These are phyloP conservation scores for Ophiostoma himal-ulmi DNA, from an alignment of 2,329 filamentous ascomycete species.

Conservation along the genomic window DNA sequence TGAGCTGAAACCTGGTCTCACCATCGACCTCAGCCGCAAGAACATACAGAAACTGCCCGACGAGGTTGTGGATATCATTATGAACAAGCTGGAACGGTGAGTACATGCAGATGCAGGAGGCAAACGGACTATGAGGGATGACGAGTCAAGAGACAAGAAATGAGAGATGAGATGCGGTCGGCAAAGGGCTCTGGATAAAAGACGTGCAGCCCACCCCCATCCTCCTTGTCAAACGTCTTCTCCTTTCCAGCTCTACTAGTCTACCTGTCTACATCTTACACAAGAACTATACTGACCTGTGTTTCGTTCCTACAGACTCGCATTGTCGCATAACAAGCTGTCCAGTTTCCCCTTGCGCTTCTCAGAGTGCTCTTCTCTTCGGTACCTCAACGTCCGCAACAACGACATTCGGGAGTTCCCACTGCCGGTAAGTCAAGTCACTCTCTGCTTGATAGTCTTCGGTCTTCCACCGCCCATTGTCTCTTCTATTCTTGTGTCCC, in stretches of 20 bases:
- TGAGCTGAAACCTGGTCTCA: slow-evolving; percentile 64
- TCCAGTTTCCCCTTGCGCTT: slow-evolving; percentile 64
- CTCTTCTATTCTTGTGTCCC: slow-evolving; percentile 23
- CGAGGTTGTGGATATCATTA: slow-evolving; percentile 69
- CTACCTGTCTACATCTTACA: background rate
- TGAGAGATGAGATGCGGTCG: background rate
- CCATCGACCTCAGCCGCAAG: slow-evolving; percentile 71
- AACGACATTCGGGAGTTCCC: slow-evolving; percentile 64
- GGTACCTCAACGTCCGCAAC: slow-evolving; percentile 74
- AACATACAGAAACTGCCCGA: slow-evolving; percentile 66
- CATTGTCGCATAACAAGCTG: slow-evolving; percentile 74
- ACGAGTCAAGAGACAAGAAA: background rate
- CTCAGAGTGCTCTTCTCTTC: slow-evolving; percentile 68
- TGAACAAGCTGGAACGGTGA: slow-evolving; percentile 66
- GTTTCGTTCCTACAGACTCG: slow-evolving; percentile 50
- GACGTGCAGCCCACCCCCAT: background rate
- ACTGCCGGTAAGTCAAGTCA: slow-evolving; percentile 41
- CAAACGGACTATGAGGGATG: background rate
- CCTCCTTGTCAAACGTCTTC: background rate
- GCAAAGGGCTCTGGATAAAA: background rate
- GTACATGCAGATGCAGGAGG: slow-evolving; percentile 26
- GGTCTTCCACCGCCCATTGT: slow-evolving; percentile 8
- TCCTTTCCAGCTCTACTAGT: background rate
- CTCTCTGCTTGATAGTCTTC: slow-evolving; percentile 15
- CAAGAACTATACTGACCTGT: background rate